These are phyloP conservation scores for Balansia obtecta DNA, from an alignment of 2,329 filamentous ascomycete species.

Conservation along the genomic window DNA sequence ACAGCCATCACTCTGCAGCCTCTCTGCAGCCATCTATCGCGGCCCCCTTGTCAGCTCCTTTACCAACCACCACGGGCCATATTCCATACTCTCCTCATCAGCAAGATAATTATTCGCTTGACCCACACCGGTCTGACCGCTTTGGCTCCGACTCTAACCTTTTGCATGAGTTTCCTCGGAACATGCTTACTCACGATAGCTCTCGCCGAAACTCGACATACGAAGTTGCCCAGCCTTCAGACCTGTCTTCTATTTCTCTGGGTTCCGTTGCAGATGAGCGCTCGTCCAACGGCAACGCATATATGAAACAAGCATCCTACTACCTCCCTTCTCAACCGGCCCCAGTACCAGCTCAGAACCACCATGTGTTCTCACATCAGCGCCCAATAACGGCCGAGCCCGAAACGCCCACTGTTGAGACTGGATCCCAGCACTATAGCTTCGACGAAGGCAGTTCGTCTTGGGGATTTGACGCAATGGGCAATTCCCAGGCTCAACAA, in stretches of 20 bases:
- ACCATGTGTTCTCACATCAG: conserved; percentile 10
- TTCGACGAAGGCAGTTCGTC: conserved; percentile 8
- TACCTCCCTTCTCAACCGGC: conserved; percentile 9
- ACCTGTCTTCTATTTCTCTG: conserved; percentile 8
- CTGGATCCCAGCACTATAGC: conserved; percentile 9
- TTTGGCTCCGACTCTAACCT: conserved; percentile 10
- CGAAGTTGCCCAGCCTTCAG: conserved; percentile 9
- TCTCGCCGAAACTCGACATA: conserved; percentile 11
- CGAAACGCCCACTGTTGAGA: conserved; percentile 7
- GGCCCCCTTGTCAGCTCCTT: conserved; percentile 3
- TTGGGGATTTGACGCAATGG: conserved; percentile 10
- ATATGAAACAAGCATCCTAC: conserved; percentile 7
- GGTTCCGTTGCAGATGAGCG: conserved; percentile 6
- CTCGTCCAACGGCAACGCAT: conserved; percentile 6
- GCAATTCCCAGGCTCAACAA: conserved; percentile 8
- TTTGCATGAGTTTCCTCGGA: conserved; percentile 13
- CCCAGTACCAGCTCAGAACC: conserved; percentile 6
- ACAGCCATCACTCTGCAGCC: conserved; percentile 6
- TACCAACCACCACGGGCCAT: conserved; percentile 1
- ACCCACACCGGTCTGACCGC: conserved; percentile 7
- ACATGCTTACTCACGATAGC: conserved; percentile 12
- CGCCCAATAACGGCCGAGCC: conserved; percentile 11
- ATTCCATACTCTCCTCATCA: conserved; percentile 3
- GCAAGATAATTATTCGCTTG: conserved; percentile 13
- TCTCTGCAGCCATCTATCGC: conserved; percentile 8